Evolutionary conservation across 768 basidiomycete genomes (phyloP).

Genomic region (Phanerochaete sordida): DNA sequence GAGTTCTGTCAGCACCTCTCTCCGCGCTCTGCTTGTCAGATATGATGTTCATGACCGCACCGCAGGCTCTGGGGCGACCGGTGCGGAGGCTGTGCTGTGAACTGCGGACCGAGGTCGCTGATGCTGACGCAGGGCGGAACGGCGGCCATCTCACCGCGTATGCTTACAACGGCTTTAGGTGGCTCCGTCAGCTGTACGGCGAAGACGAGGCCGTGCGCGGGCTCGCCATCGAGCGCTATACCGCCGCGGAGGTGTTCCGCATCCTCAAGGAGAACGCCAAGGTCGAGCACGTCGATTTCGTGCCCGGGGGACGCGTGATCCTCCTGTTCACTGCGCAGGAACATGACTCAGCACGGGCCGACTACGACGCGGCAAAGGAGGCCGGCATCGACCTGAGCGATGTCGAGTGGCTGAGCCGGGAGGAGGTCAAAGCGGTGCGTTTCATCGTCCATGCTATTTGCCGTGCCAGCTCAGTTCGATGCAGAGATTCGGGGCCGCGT

Average conservation of each 20-base stretch:
- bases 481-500: conserved; percentile 41
- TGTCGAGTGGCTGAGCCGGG: conserved; percentile 44
- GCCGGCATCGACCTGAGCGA: conserved; percentile 47
- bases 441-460: neutral
- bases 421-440: conserved; percentile 46
- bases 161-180: conserved; percentile 43
- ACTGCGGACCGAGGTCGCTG: neutral
- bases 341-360: conserved; percentile 30
- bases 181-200: conserved; percentile 38
- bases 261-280: conserved; percentile 46
- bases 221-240: conserved; percentile 56
- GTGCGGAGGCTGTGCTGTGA: neutral
- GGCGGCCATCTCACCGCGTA: conserved; percentile 69
- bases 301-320: conserved; percentile 50
- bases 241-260: conserved; percentile 41
- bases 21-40: neutral
- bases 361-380: conserved; percentile 49
- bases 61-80: conserved; percentile 41
- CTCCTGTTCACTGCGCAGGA: conserved; percentile 49
- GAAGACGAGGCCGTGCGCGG: conserved; percentile 51
- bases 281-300: conserved; percentile 55
- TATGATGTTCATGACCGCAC: neutral
- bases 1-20: conserved; percentile 66
- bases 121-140: conserved; percentile 53
- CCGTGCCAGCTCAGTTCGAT: neutral